A percentile compares a stretch with the other conserved stretches of the same genome.
Conservation (phyloP, 352 stramenopile genomes). For the Phytophthora hibernalis region DNA sequence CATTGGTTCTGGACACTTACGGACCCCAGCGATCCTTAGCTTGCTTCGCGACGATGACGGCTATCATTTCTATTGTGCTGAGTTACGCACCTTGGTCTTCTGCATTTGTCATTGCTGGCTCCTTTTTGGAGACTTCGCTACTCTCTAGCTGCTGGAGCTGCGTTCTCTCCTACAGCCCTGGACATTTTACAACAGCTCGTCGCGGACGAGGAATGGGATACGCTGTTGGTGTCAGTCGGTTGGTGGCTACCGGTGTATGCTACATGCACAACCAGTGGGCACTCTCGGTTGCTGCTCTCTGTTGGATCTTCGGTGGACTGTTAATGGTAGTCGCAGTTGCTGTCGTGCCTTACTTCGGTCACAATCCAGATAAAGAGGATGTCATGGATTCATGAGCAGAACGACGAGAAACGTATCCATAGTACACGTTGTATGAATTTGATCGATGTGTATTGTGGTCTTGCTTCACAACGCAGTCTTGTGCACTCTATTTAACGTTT, state of each 20-base stretch:
- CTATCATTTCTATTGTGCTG: constrained; percentile 14
- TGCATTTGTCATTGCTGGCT: constrained; percentile 13
- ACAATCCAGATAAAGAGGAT: background rate
- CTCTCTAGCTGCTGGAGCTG: constrained; percentile 32
- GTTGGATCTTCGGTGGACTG: constrained; percentile 24
- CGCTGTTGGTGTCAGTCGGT: constrained; percentile 27
- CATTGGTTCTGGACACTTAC: constrained; percentile 17
- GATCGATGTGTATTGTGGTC: background rate
- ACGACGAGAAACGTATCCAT: background rate
- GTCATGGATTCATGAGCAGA: background rate
- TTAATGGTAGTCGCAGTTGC: constrained; percentile 13
- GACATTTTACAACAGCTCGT: constrained; percentile 14
- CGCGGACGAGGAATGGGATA: constrained; percentile 29
- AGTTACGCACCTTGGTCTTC: constrained; percentile 11
- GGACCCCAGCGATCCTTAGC: constrained; percentile 5
- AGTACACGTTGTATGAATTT: background rate
- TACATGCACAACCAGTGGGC: constrained; percentile 30
- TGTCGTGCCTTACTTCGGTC: background rate
- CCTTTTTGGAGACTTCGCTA: constrained; percentile 14
- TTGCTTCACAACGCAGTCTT: background rate
- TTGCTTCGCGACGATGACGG: constrained; percentile 2
- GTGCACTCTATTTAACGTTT: no score
- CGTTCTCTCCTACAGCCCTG: constrained; percentile 23
- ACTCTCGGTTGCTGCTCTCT: constrained; percentile 24
- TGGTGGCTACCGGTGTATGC: constrained; percentile 7